Evolutionary conservation across 176 grass and related monocot species (phyloP), one percentile per base, ranked within the genome.

Genomic region (Hordeum marinum): DNA sequence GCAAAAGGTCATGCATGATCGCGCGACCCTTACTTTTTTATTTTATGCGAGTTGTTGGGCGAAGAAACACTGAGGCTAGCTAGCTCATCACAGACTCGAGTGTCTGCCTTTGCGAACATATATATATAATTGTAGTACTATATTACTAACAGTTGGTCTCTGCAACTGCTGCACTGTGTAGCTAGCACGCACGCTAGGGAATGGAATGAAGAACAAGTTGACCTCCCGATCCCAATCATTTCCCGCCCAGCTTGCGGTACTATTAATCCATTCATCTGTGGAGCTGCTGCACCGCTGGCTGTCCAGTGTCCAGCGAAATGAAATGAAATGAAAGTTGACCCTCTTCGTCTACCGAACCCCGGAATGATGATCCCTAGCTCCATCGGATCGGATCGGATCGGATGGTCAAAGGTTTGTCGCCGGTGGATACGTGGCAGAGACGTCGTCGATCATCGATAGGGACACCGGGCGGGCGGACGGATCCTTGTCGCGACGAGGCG

Each of bases 401-500:
- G 52, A 55, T 24, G 76, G 89, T 80, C 85, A 90, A 87, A 90
- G 75, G 23, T 87, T 87, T 76, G 89, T 84, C 61, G 54, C 48
- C 20, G 54, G 54, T 8, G 54, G 48, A 87, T 65, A 84, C 80
- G 84, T 87, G 89, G 89, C 84, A 48, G 80, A 75, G 89, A 80
- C 80, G 59, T 68, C 20, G 48, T 52, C 14, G 46, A 15, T 18
- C 46, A 17, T 5, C 1, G 46, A 52, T 52, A 15, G 15, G 48
- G 48, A 52, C 48, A 52, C 48, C 48, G 48, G 48, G 6, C 48
- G 48, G 48, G 0, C 0, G 48, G 79, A 36, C 79, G n/a, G 78
- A 12, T 76, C 27, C 21, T 50, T 66, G 78, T 74, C 77, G 43
- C 77, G 0, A 20, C 8, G 52, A 21, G 40, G n/a, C 58, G 11